Evolutionary conservation across 2,329 filamentous ascomycete genomes (phyloP), one percentile per base, ranked within the genome.

Genomic region (Aspergillus sp.): DNA sequence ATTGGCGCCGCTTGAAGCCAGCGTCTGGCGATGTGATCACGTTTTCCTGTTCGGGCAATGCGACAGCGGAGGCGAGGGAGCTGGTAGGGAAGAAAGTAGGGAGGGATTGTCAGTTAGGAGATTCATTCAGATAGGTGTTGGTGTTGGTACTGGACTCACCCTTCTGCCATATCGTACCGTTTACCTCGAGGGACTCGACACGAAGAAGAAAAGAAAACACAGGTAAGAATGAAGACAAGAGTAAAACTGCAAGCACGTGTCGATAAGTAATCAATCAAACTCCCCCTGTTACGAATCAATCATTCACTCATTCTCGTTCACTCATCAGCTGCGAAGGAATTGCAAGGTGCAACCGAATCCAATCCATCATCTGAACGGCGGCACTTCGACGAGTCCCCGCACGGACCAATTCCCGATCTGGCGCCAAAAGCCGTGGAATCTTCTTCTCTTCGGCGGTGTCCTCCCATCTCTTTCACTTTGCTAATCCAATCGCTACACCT

Each of bases 21-120:
- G 68, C 61, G 62, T 71, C 71, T 54, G 72, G 74, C 57, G 76
- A 67, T 58, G 67, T 49, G 55, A 54, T 51, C 55, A 65, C 9
- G 16, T 57, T 61, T 11, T 72, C 69, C 55, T 75, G 67, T 11
- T 83, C 82, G 36, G 83, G 83, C 18, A 85, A 66, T 42, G 83
- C 77, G 58, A 85, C 83, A 55, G 81, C 82, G 14, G 83, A 85
- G 36, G 82, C 81, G 66, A 85, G 80, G 55, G 66, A 67, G 46
- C 71, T 73, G 52, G 20, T 42, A 52, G 22, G 24, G 6, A 29
- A 29, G 26, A 7, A 29, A 29, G 26, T 29, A 39, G 7, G 11
- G n/a, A 14, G 39, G 10, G 16, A 36, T 31, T 31, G 6, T 26
- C 49, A 14, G 31, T 31, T n/a, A 52, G 18, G 18, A 14, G 11